These are phyloP conservation scores for Trichoderma aggressivum DNA, from an alignment of 2,329 filamentous ascomycete species.

Conservation along the genomic window DNA sequence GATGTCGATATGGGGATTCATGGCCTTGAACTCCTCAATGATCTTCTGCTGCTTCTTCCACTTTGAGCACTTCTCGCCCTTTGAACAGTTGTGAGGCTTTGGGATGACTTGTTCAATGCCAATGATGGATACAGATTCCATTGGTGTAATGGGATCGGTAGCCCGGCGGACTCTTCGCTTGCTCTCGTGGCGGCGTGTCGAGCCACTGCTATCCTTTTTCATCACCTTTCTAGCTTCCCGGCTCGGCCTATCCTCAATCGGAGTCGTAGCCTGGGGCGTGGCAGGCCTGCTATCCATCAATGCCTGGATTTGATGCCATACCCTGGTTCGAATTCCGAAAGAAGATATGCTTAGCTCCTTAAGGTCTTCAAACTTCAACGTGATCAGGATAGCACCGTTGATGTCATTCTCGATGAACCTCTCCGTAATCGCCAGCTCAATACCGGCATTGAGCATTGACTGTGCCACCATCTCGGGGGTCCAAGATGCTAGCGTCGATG, in stretches of 20 bases:
- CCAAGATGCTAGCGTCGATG: conserved; percentile 62
- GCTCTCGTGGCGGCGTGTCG: conserved; percentile 40
- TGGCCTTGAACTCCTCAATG: conserved; percentile 69
- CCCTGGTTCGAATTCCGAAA: conserved; percentile 73
- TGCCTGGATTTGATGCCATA: conserved; percentile 76
- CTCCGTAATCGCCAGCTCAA: conserved; percentile 73
- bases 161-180: conserved; percentile 40
- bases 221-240: conserved; percentile 47
- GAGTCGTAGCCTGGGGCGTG: conserved; percentile 54
- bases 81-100: conserved; percentile 78
- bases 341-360: conserved; percentile 78
- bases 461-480: conserved; percentile 73
- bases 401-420: conserved; percentile 93
- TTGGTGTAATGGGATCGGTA: conserved; percentile 69
- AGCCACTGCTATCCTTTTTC: conserved; percentile 35
- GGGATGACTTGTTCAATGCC: conserved; percentile 87
- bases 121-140: conserved; percentile 85
- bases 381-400: conserved; percentile 78
- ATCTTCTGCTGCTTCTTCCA: conserved; percentile 77
- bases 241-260: conserved; percentile 59
- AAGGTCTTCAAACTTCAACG: conserved; percentile 86
- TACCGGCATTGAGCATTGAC: conserved; percentile 81
- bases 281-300: conserved; percentile 56
- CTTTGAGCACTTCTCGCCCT: conserved; percentile 81
- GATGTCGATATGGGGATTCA: conserved; percentile 64